Conservation (phyloP, 202 grass and related monocot genomes). For the Elaeis oleifera region DNA sequence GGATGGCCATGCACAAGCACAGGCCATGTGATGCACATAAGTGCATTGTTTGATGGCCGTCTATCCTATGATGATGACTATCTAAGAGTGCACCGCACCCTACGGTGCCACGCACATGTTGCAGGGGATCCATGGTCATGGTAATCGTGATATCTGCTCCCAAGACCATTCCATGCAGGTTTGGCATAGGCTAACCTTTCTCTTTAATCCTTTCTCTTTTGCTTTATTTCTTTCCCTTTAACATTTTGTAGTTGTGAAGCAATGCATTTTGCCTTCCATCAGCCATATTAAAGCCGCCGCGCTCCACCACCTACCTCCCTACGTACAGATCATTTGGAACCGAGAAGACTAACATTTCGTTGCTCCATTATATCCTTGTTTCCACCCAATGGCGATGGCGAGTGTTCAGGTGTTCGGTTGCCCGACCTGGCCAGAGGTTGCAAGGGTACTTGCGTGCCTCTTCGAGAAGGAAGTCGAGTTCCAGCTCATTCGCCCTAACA, state of each 20-base stretch:
- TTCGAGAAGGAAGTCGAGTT: slow-evolving; percentile 91
- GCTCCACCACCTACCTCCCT: neutral
- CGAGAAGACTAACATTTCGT: no score
- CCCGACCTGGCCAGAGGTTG: slow-evolving; percentile 62
- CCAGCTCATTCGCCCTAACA: slow-evolving; percentile 75
- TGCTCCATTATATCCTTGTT: neutral
- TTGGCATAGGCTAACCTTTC: slow-evolving; percentile 5
- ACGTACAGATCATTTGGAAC: no score
- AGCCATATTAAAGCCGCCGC: slow-evolving; percentile 19
- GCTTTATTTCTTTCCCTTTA: slow-evolving; percentile 36
- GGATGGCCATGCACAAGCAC: no score
- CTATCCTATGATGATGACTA: no score
- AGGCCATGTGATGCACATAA: no score
- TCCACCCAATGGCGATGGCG: slow-evolving; percentile 20
- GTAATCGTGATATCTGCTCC: no score
- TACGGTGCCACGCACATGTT: no score
- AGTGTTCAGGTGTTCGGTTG: slow-evolving; percentile 81
- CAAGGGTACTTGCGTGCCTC: slow-evolving; percentile 72
- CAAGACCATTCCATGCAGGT: neutral
- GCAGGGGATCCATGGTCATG: no score
- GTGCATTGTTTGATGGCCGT: no score
- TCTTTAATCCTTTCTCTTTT: slow-evolving; percentile 52
- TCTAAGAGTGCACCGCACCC: no score
- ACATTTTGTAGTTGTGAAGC: slow-evolving; percentile 44
- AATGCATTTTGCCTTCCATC: slow-evolving; percentile 37